Base-by-base conservation (phyloP, 176 grass and related monocot species). In the Panicum miliaceum region DNA sequence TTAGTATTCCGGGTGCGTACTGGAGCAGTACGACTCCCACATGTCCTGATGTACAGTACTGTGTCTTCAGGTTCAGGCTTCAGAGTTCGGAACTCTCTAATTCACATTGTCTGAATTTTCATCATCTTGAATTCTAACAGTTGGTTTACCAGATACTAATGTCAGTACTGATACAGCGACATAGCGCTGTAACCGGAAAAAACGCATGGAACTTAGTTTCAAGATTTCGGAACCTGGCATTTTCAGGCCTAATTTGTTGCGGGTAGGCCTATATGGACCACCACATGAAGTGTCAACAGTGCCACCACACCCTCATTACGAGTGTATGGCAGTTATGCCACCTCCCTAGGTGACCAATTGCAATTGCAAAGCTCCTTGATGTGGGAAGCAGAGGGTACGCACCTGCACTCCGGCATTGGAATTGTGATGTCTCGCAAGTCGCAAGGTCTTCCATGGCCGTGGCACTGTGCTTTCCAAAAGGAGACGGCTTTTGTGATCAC, bases 241-340 rank as follows among this genome's bases (percentile, higher is more conserved):
- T 83, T 83, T 11, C 57, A 71, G 25, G 74, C 47, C 57, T 78
- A 25, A 54, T 63, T 20, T 45, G 80, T 20, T 43, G n/a, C 43
- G 34, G 57, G 79, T 69, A 77, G 63, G 86, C 63, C 22, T 64
- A 19, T 73, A 35, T 63, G 58, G 64, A 52, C 78, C 46, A 80
- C 32, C 29, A 37, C 26, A 51, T 37, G 29, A 16, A 25, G 43
- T 37, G 45, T 27, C 81, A 27, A 66, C 23, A 73, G 14, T 43
- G 41, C 64, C 50, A 16, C n/a, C 22, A 32, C 22, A 59, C 16
- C 12, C 20, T 60, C 7, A n/a, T 35, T 15, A 75, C 57, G n/a
- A 78, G 22, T 64, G 54, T 83, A 45, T 78, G 64, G 63, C 11
- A 56, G 11, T 37, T 73, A 58, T 58, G 68, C 58, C 60, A 68